phyloP scores from a whole-genome alignment of 495 filamentous ascomycete genomes.

The Daldinia decipiens region DNA sequence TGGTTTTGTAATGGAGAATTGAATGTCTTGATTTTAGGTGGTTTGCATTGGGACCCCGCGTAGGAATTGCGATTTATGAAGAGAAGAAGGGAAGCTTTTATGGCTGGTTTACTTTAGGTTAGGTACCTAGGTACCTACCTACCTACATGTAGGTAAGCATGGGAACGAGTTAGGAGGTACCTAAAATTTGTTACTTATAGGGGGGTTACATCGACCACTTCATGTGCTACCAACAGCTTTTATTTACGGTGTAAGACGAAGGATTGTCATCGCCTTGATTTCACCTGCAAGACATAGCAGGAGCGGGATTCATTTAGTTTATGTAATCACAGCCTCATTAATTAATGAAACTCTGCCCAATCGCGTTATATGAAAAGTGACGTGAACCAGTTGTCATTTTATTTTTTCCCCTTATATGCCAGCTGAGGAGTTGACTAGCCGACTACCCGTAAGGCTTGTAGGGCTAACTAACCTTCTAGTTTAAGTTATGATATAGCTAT shows the following conservation, averaged over 20 bases:
- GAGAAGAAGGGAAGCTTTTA: neutral
- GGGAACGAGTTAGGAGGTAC: neutral
- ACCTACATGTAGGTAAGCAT: too few species aligned
- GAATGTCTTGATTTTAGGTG: neutral
- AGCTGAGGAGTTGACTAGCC: neutral
- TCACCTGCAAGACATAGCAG: neutral
- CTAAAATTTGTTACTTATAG: too few species aligned
- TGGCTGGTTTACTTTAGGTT: conserved; percentile 1
- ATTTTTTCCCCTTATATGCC: neutral
- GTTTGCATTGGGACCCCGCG: neutral
- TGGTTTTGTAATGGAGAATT: neutral
- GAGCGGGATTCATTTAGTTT: neutral
- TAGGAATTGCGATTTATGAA: neutral
- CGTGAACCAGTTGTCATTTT: too few species aligned
- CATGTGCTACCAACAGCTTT: neutral
- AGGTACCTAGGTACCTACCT: too few species aligned
- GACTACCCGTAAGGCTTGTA: neutral
- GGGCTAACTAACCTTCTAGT: neutral
- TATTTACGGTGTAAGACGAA: neutral
- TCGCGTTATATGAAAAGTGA: too few species aligned
- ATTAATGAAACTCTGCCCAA: too few species aligned
- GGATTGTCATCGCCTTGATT: neutral
- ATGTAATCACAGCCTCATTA: too few species aligned
- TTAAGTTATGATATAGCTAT: neutral
- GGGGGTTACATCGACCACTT: neutral